These are phyloP conservation scores for Trichoderma koningiopsis DNA, from an alignment of 2,329 filamentous ascomycete species.

Conservation along the genomic window DNA sequence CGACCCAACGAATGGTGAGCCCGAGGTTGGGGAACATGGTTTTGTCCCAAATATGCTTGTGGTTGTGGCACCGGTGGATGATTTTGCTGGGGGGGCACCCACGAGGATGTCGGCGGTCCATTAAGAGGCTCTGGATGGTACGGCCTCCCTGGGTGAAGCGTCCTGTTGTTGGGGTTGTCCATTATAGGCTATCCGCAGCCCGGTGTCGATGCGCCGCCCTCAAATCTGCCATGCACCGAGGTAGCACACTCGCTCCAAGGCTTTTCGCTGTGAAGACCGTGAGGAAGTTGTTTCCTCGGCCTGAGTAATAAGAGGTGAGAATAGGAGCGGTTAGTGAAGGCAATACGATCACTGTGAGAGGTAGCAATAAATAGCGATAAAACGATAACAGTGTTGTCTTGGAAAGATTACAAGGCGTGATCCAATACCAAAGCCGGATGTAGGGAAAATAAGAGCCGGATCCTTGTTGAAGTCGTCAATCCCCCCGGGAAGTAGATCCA, in stretches of 20 bases:
- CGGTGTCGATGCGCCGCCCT: background rate
- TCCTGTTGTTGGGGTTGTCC: conserved; percentile 40
- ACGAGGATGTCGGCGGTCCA: conserved; percentile 16
- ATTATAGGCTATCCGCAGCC: conserved; percentile 27
- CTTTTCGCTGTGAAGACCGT: background rate
- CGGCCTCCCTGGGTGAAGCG: conserved; percentile 32
- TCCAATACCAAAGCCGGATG: background rate
- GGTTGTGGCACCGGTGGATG: conserved; percentile 5
- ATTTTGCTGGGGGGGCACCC: conserved; percentile 5
- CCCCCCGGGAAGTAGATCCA: background rate
- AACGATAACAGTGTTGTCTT: background rate
- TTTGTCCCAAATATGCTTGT: background rate
- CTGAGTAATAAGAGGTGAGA: background rate
- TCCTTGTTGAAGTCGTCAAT: background rate
- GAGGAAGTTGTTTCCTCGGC: background rate
- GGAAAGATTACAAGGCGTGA: background rate
- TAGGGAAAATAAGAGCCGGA: background rate
- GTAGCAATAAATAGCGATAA: background rate
- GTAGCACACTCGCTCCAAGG: background rate
- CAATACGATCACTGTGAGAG: background rate
- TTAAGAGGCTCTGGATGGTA: conserved; percentile 14
- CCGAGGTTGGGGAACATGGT: conserved; percentile 26
- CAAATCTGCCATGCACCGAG: background rate
- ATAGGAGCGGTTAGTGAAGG: background rate
- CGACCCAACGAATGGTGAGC: conserved; percentile 31